Evolutionary conservation across 306 rosid species (phyloP).

Genomic region (Gleditsia sinensis): DNA sequence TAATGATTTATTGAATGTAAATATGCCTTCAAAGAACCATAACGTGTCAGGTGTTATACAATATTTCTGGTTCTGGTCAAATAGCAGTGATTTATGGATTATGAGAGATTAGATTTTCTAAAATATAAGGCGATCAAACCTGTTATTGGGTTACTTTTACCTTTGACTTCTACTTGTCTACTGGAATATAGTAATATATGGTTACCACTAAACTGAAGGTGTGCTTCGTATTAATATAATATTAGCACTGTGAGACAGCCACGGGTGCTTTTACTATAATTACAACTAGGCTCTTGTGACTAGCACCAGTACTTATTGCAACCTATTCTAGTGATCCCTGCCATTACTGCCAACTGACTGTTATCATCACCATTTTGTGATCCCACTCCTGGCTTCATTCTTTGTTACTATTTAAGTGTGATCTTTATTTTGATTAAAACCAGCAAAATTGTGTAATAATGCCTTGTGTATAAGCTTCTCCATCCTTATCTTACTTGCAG

Average conservation of each 20-base stretch:
- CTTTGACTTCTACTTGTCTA: neutral
- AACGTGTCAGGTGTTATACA: neutral
- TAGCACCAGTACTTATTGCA: neutral
- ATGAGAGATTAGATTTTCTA: neutral
- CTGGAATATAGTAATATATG: neutral
- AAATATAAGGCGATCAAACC: neutral
- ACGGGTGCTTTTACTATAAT: neutral
- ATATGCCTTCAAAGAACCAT: neutral
- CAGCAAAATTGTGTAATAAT: neutral
- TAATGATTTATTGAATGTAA: constrained; percentile 17
- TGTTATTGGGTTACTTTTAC: neutral
- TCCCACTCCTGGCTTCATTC: constrained; percentile 1
- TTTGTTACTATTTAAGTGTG: neutral
- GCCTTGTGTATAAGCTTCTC: neutral
- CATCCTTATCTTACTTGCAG: constrained; percentile 44
- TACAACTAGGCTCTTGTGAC: neutral
- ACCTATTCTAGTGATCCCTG: neutral
- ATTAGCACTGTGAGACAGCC: neutral
- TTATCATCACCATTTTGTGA: neutral
- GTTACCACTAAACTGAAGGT: neutral
- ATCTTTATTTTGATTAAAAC: neutral
- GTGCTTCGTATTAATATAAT: neutral
- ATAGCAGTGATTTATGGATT: neutral
- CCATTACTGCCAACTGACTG: neutral
- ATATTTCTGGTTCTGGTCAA: neutral